Evolutionary conservation across 441 rosid species (phyloP).

Genomic region (Populus hybrid): DNA sequence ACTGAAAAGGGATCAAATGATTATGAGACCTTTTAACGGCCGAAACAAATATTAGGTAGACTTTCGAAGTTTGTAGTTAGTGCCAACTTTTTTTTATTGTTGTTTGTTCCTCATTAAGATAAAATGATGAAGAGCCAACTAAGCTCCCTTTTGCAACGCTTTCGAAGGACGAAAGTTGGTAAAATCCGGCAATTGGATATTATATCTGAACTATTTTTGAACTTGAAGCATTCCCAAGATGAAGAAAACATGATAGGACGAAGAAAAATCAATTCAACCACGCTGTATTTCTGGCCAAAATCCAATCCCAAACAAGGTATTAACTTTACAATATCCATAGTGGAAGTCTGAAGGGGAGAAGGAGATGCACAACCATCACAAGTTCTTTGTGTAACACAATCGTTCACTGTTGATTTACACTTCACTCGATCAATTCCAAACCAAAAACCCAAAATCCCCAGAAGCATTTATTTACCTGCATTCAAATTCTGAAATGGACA

Average conservation of each 20-base stretch:
- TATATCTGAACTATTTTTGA: neutral
- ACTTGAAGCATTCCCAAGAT: neutral
- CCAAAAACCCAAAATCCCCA: constrained; percentile 2
- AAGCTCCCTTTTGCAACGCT: neutral
- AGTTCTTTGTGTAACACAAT: neutral
- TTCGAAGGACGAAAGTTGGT: neutral
- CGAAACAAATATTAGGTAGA: too few species aligned
- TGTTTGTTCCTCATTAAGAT: neutral
- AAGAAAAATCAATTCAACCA: neutral
- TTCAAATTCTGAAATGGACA: constrained; percentile 1
- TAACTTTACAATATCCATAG: neutral
- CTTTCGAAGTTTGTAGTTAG: neutral
- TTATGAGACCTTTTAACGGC: too few species aligned
- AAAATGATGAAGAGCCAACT: neutral
- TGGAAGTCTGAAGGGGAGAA: neutral
- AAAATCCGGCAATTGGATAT: neutral
- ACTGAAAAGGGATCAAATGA: too few species aligned
- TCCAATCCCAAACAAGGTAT: neutral
- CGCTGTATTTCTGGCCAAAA: constrained; percentile 1
- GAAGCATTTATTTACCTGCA: neutral
- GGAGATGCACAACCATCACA: neutral
- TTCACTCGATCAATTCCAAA: constrained; percentile 3
- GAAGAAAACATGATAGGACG: constrained; percentile 4
- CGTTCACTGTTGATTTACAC: constrained; percentile 3
- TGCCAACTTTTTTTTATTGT: neutral